phyloP scores from a whole-genome alignment of 106 monocot genomes.

The Platanthera zijinensis region DNA sequence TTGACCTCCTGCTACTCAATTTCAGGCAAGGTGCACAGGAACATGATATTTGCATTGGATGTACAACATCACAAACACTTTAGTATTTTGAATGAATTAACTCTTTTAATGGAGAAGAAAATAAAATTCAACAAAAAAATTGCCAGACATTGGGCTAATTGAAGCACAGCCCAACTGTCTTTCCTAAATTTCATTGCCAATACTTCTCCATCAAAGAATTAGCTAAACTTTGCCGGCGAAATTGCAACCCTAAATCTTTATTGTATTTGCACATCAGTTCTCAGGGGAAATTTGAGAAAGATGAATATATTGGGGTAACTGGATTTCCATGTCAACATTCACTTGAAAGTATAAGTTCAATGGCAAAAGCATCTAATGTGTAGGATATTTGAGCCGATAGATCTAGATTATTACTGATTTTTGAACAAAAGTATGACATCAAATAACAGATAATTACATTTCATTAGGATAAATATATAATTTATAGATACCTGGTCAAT shows the following conservation, averaged over 20 bases:
- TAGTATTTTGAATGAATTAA: not conserved
- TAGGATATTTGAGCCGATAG: not conserved
- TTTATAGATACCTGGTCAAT: constrained; percentile 67
- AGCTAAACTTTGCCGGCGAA: not conserved
- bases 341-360: not conserved
- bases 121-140: not conserved
- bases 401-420: not conserved
- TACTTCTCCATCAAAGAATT: not conserved
- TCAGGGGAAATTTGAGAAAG: not conserved
- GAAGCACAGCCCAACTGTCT: not conserved
- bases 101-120: not conserved
- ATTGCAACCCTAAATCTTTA: not conserved
- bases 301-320: not conserved
- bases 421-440: not conserved
- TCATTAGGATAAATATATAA: not conserved
- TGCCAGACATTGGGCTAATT: not conserved
- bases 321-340: not conserved
- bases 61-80: not conserved
- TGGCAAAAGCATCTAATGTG: not conserved
- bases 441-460: not conserved
- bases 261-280: not conserved
- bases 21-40: too few relatives aligned
- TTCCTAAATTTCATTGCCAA: not conserved
- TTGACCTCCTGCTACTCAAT: too few relatives aligned
- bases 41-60: too few relatives aligned